phyloP scores from a whole-genome alignment of 441 rosid species.

The Gossypium armourianum region DNA sequence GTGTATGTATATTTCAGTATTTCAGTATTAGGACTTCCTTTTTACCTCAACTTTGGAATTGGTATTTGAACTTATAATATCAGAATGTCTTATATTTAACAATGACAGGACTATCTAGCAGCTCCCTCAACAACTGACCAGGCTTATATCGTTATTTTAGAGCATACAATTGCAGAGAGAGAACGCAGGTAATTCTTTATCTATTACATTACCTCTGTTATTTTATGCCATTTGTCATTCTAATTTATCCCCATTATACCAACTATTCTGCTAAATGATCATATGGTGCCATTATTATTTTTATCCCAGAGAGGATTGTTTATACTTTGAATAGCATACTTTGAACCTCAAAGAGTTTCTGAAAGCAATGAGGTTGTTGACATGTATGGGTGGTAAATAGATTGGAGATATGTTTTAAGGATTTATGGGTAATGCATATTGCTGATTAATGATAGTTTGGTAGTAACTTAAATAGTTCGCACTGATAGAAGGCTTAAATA shows the following conservation, averaged over 20 bases:
- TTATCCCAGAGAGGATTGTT: too few species aligned
- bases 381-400: not conserved
- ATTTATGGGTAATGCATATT: not conserved
- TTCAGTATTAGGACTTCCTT: not conserved
- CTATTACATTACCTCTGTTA: too few species aligned
- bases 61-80: not conserved
- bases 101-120: constrained; percentile 82
- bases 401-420: not conserved
- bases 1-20: not conserved
- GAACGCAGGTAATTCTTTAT: constrained; percentile 68
- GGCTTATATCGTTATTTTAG: constrained; percentile 73
- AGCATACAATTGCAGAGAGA: constrained; percentile 87
- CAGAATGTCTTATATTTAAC: not conserved
- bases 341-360: not conserved
- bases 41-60: not conserved
- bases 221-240: too few species aligned
- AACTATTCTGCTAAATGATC: too few species aligned
- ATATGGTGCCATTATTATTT: too few species aligned
- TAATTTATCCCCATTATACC: too few species aligned
- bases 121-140: constrained; percentile 62
- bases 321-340: not conserved
- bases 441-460: not conserved
- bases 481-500: not conserved
- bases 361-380: not conserved
- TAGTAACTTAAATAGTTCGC: not conserved